Base-by-base conservation (phyloP, 352 stramenopile genomes). In the Phytophthora colocasiae region DNA sequence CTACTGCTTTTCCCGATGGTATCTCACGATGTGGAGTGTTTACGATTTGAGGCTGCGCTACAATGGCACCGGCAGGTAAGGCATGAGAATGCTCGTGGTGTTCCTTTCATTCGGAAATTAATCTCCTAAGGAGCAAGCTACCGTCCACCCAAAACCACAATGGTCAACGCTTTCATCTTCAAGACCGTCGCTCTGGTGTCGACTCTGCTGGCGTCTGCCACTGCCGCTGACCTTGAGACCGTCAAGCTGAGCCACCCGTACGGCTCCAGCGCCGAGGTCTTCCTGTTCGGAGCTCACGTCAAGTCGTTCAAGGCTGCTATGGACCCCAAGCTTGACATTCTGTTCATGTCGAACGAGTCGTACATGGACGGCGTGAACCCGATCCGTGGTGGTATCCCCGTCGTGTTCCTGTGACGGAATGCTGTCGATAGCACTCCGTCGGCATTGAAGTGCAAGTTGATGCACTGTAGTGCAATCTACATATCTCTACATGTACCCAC, bases 321-420 rank as follows among this genome's bases (percentile, higher is more conserved):
- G 31, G 59, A 71, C 14, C 59, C 73, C n/a, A 53, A 50, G 1
- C 58, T 74, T 27, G 85, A 97, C 24, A 71, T 91, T 39, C 71
- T 98, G 7, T 98, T 97, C 69, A 34, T 98, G 31, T 96, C 83
- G 3, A 74, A 83, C 1, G 73, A 95, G 58, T 87, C 90, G 3
- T 77, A 78, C n/a, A 48, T 96, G 39, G 78, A 98, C 66, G 86
- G 88, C 29, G 77, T 60, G n/a, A 97, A 97, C 53, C 78, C 94
- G 9, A 93, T 98, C 58, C 77, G 87, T n/a, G 93, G 94, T 36
- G 92, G 92, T 15, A 96, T 98, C 26, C 92, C 94, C 6, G 32
- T 98, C 4, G 86, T 97, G 10, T 98, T 97, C n/a, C n/a, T n/a
- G n/a, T n/a, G n/a, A n/a, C n/a, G n/a, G n/a, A n/a, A n/a, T n/a